phyloP scores from a whole-genome alignment of 257 asterid genomes.

The Datura wrightii region DNA sequence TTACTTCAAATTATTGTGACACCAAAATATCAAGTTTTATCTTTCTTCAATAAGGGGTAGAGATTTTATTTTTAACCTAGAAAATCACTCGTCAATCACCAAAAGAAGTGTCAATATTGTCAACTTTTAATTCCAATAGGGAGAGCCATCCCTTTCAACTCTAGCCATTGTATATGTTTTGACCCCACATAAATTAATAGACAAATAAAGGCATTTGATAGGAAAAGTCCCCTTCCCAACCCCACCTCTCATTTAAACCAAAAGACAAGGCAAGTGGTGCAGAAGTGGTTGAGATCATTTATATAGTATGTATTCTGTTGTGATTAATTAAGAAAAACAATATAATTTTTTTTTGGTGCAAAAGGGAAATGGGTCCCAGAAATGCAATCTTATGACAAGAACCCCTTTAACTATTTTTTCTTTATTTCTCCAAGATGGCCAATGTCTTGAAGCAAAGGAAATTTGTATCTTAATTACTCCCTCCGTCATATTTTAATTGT shows the following conservation, averaged over 20 bases:
- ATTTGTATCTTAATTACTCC: too few relatives aligned
- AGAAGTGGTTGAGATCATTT: conserved; percentile 26
- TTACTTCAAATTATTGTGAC: neutral
- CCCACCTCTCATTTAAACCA: conserved; percentile 29
- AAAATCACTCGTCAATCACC: neutral
- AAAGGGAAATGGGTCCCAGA: neutral
- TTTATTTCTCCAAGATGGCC: too few relatives aligned
- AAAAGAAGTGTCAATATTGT: neutral
- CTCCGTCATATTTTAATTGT: too few relatives aligned
- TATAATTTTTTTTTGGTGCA: neutral
- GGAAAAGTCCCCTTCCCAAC: neutral
- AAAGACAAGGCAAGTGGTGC: conserved; percentile 31
- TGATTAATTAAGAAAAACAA: neutral
- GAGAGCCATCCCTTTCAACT: neutral
- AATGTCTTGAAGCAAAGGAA: too few relatives aligned
- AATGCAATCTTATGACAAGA: neutral
- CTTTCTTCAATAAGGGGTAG: neutral
- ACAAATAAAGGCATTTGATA: neutral
- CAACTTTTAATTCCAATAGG: neutral
- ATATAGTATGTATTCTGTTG: neutral
- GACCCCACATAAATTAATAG: neutral
- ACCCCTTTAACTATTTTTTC: neutral
- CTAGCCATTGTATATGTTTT: neutral
- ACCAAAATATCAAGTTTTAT: neutral
- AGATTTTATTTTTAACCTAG: neutral